Base-by-base conservation (phyloP, 164 flowering plant species). In the Berberis thunbergii region DNA sequence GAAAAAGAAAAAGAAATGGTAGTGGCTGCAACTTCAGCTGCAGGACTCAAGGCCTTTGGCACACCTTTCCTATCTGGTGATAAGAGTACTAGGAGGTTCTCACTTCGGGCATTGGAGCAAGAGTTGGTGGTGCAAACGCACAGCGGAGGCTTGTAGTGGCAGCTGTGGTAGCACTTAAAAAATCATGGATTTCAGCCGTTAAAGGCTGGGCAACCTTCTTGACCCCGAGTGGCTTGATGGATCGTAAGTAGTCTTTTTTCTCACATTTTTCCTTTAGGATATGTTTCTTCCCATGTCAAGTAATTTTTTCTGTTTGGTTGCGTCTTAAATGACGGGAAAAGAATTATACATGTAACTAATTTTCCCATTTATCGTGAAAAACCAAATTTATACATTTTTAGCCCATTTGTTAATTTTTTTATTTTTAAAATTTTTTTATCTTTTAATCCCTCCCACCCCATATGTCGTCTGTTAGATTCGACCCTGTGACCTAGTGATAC, bases 161-260 rank as follows among this genome's bases (percentile, higher is more conserved):
- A 40, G 86, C 88, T 6, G 82, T 81, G 9, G 86, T 75, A 40
- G 86, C 88, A 49, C 64, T 76, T 1, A 93, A 93, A 86, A 87
- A 87, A 73, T 93, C 98, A 26, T 93, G 98, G 98, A 49, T 93
- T 71, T 97, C 98, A 6, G 97, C 49, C 1, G 96, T 93, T 54
- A 86, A 43, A 72, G 86, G 78, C 12, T 96, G 93, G 88, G 92
- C 67, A 84, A 79, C 84, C 64, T 93, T 57, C 7, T 93, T 54
- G 90, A 93, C 76, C 97, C 98, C 8, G 98, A 93, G 69, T 93
- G 98, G 98, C 92, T 93, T 62, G 98, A 93, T 75, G 98, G 97
- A 79, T 93, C 96, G 98, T 93, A 80, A 84, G 96, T 78, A 7
- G 42, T 57, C 49, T 54, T 46, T 62, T 3, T 57, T 57, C n/a